Evolutionary conservation across 208 protist genomes (phyloP), one percentile per base, ranked within the genome.

Genomic region (Wallacemonas rigidus): DNA sequence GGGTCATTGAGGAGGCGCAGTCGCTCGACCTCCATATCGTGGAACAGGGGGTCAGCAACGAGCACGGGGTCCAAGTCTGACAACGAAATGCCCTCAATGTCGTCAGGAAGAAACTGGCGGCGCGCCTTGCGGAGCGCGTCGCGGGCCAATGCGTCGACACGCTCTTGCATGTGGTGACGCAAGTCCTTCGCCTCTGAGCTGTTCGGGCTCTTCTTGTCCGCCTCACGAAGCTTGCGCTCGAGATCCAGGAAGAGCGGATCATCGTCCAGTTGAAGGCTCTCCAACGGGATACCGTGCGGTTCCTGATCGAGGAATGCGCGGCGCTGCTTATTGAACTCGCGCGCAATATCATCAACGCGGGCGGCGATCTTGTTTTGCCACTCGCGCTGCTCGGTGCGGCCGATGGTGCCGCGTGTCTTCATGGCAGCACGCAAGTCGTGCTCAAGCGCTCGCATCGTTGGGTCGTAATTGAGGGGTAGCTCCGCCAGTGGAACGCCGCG

Each of bases 391-490:
- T 75, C 56, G 17, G 41, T 67, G 2, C 56, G 36, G 17, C 73
- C 74, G 26, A 35, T 8, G 3, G 39, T 26, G 11, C 56, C 57
- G 12, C 57, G 64, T 48, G 61, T 74, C 45, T 39, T 36, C 41
- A 67, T 15, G 36, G 43, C 69, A 38, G 60, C 15, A 36, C 76
- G 65, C 12, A 79, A 65, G 1, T 71, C 39, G 50, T 81, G 83
- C 63, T 85, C 79, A 50, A 82, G 71, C 6, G 50, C 7, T 12
- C 70, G 71, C 51, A 88, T 72, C 1, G 68, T 45, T 7, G 50
- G 38, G 69, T 88, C 79, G 43, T 43, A 64, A 55, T 84, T 78
- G 2, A 88, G 50, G 14, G 83, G 77, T 17, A 88, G 69, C 11
- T 80, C 71, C 1, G 12, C 15, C 12, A 79, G 65, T 14, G 73